Base-by-base conservation (phyloP, 768 basidiomycete genomes). In the Pleurotus platypus region DNA sequence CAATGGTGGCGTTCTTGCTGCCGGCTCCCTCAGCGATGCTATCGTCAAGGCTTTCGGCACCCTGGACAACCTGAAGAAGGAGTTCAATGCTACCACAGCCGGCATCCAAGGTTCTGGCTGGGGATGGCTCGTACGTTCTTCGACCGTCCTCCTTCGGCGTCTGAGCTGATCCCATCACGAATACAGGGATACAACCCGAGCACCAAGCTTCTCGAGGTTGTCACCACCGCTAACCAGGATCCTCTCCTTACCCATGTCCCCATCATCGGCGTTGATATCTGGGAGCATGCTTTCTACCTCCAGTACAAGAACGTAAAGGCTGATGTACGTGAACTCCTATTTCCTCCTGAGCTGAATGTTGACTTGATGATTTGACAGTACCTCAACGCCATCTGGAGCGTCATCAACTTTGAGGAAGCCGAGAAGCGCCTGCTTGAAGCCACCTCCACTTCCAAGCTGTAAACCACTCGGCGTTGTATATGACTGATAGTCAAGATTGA, bases 201-300 rank as follows among this genome's bases (percentile, higher is more conserved):
- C 57, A 83, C 75, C 61, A 84, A 85, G 73, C 78, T 77, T 63
- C 85, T 99, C 57, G 94, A 96, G 78, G 83, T 97, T 62, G 75
- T 83, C 50, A 95, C 97, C 43, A 98, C 97, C 30, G 70, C 93
- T 4, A 98, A 99, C 83, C 97, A 99, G 78, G 95, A 98, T 69
- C 95, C 94, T 58, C 81, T 95, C 49, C 73, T 92, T 62, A 70
- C 74, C 46, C 87, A 85, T 67, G 72, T 83, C 55, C 92, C 94
- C 55, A 81, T 97, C 75, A 90, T 95, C 63, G 93, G 94, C 45
- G 87, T 97, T 63, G 94, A 95, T 62, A 85, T 95, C 67, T 96
- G 94, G 94, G 93, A 96, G 75, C 94, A 95, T 67, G 92, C 93
- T 53, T 93, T 94, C 79, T 98, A 96, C 77, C 83, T 96, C 64